Evolutionary conservation across 2,329 filamentous ascomycete genomes (phyloP), one percentile per base, ranked within the genome.

Genomic region (Huntiella savannae): DNA sequence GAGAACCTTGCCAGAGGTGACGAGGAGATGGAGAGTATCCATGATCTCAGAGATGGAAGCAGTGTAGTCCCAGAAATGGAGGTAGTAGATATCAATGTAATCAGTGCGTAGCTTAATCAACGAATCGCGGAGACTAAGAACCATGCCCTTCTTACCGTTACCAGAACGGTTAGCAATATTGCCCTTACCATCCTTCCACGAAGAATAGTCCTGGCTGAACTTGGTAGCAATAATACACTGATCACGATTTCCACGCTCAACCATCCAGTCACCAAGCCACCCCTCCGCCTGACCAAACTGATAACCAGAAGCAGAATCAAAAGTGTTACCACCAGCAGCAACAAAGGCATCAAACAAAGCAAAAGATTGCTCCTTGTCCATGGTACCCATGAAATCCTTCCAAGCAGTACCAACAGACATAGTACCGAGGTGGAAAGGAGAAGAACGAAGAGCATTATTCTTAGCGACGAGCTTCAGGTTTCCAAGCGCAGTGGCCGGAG

Each of bases 251-350:
- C 60, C 54, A n/a, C 66, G 64, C 2, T 53, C 44, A 0, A 55
- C 45, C 62, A 75, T 67, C 70, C 71, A 78, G 52, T 75, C 70
- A 13, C 73, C 73, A 13, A 78, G 54, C 66, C 67, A 73, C 10
- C 48, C 53, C 52, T 77, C 73, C 0, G 71, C 75, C 54, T 77
- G 59, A 45, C 70, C 72, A 49, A 67, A 53, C 53, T 77, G 69
- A 58, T 77, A 78, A 52, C 63, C 65, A 59, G 69, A 73, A 53
- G 70, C 59, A 0, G 74, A 79, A 57, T 82, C 77, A 55, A 81
- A 77, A 57, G 81, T 79, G 60, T 81, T 81, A 11, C 77, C 77
- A 3, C 76, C 76, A 0, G 66, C 61, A 12, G 64, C 62, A 45
- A 62, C 65, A 58, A 67, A 79, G 47, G 64, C 65, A 52, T 79